These are phyloP conservation scores for Heterobasidion occidentale DNA, from an alignment of 1,284 basidiomycete genomes.

Conservation along the genomic window DNA sequence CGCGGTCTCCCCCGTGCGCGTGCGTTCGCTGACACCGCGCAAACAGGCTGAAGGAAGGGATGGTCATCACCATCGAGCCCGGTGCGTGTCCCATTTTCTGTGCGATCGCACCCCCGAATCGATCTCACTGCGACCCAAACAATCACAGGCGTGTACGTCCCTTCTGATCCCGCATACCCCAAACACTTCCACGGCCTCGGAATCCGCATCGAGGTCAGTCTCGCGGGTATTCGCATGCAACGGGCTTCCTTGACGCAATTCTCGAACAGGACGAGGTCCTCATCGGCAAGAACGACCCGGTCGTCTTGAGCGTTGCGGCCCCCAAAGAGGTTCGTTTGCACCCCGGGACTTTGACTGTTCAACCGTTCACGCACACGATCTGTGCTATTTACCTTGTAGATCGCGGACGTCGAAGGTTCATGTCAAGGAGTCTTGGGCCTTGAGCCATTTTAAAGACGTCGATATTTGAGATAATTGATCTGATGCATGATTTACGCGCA, in stretches of 20 bases:
- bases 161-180: slow-evolving; percentile 69
- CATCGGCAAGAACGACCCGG: slow-evolving; percentile 58
- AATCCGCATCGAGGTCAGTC: slow-evolving; percentile 66
- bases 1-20: too few species aligned
- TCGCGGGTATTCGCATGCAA: too few species aligned
- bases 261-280: slow-evolving; percentile 67
- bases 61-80: slow-evolving; percentile 85
- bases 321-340: slow-evolving; percentile 72
- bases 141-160: slow-evolving; percentile 72
- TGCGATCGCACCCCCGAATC: neutral
- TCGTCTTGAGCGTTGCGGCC: slow-evolving; percentile 69
- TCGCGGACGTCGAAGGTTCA: slow-evolving; percentile 80
- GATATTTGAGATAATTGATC: neutral
- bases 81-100: slow-evolving; percentile 27
- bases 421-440: slow-evolving; percentile 73
- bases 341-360: neutral
- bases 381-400: slow-evolving; percentile 26
- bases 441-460: slow-evolving; percentile 40
- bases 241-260: neutral
- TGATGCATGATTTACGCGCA: too few species aligned
- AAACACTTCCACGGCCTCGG: slow-evolving; percentile 84
- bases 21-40: neutral
- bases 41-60: slow-evolving; percentile 60
- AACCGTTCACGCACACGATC: neutral
- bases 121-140: neutral